Percentiles rank a stretch among this genome's conserved stretches.
These are phyloP conservation scores for Setomelanomma holmii DNA, from an alignment of 2,329 filamentous ascomycete species.

Conservation along the genomic window DNA sequence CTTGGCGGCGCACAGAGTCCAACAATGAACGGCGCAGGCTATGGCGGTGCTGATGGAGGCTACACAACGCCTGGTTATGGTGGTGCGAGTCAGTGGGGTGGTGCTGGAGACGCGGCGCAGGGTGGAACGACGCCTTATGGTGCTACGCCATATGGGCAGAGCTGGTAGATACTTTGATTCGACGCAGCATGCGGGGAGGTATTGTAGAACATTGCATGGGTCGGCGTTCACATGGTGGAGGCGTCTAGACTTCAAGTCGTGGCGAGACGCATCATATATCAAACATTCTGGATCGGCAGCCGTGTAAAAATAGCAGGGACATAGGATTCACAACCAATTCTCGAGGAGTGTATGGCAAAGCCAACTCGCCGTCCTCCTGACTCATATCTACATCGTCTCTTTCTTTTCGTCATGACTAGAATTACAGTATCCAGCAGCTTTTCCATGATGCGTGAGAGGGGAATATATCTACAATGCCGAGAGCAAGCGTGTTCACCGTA, in stretches of 20 bases:
- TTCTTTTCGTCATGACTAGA: slow-evolving; percentile 22
- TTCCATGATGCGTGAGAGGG: slow-evolving; percentile 35
- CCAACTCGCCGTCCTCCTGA: slow-evolving; percentile 10
- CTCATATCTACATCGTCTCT: slow-evolving; percentile 8
- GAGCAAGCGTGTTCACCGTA: background rate
- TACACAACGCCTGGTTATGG: slow-evolving; percentile 70
- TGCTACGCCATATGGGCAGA: slow-evolving; percentile 65
- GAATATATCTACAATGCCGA: slow-evolving; percentile 39
- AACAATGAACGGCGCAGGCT: slow-evolving; percentile 57
- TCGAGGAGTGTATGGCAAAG: background rate
- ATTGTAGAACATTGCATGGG: slow-evolving; percentile 37
- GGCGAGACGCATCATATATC: background rate
- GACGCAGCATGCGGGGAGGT: background rate
- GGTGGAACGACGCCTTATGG: slow-evolving; percentile 63
- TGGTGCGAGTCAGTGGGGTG: slow-evolving; percentile 70
- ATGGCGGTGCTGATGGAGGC: slow-evolving; percentile 67
- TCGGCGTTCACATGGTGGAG: slow-evolving; percentile 28
- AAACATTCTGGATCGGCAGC: background rate
- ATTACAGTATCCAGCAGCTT: slow-evolving; percentile 31
- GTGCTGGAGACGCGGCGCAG: slow-evolving; percentile 31
- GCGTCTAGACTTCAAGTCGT: slow-evolving; percentile 7
- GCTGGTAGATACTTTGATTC: slow-evolving; percentile 22
- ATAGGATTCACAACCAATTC: background rate
- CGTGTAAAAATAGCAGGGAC: no score
- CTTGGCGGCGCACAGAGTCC: slow-evolving; percentile 72